Evolutionary conservation across 441 rosid genomes (phyloP).

Genomic region (Euphorbia schlechtendalii): DNA sequence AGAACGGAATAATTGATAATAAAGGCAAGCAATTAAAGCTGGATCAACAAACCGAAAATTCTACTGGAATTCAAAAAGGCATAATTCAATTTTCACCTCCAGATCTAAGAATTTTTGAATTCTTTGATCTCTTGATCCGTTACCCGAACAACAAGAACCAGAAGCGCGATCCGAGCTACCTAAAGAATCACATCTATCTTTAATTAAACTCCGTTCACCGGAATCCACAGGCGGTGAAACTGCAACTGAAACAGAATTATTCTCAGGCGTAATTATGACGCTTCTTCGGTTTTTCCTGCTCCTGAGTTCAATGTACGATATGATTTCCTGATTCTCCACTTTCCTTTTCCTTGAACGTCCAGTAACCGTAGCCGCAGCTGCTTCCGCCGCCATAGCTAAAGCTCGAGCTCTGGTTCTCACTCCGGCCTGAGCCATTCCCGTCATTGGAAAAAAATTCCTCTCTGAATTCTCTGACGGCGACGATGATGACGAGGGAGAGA

Average conservation of each 20-base stretch:
- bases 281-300: conserved; percentile 14
- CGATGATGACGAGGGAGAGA: conserved; percentile 1
- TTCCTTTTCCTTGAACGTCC: conserved; percentile 33
- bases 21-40: conserved; percentile 28
- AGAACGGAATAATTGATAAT: conserved; percentile 15
- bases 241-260: conserved; percentile 14
- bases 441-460: conserved; percentile 19
- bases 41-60: conserved; percentile 27
- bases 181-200: conserved; percentile 24
- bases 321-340: conserved; percentile 19
- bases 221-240: conserved; percentile 11
- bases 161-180: conserved; percentile 27
- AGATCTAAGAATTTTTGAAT: conserved; percentile 43
- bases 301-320: conserved; percentile 31
- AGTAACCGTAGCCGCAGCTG: too few species aligned
- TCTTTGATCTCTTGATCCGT: conserved; percentile 46
- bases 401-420: conserved; percentile 33
- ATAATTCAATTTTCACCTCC: conserved; percentile 35
- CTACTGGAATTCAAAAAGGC: conserved; percentile 14
- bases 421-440: conserved; percentile 33
- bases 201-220: conserved; percentile 16
- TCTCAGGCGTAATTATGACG: conserved; percentile 17
- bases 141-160: conserved; percentile 56
- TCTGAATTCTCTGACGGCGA: conserved; percentile 32
- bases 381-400: conserved; percentile 18